Evolutionary conservation across 768 basidiomycete genomes (phyloP), one percentile per base, ranked within the genome.

Genomic region (Russula foetens): DNA sequence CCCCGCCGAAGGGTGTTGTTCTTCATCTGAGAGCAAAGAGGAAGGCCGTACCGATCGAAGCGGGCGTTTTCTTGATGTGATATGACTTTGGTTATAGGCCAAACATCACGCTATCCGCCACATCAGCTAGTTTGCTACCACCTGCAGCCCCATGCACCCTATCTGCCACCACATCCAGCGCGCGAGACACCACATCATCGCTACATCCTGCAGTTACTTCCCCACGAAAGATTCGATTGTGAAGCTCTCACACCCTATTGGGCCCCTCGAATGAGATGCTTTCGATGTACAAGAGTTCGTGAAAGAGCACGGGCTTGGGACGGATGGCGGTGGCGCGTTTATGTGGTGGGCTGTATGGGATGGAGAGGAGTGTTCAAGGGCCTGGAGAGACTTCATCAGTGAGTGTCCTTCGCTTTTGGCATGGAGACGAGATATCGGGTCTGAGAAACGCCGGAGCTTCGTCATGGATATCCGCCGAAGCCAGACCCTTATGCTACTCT

Each of bases 121-220:
- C 75, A 21, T 75, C 76, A 69, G 66, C 72, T 44, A 74, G 67
- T 57, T 69, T 65, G 14, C 75, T 75, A 48, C 71, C 83, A 53
- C 68, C 77, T 39, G 68, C 79, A 63, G 71, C 77, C n/a, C 1
- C 88, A 90, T 70, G 88, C 87, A 7, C 74, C 75, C 28, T 98
- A 95, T 72, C 76, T 95, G 64, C 90, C 96, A 5, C 97, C 95
- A 4, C 93, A 97, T 66, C 96, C 96, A 3, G 89, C 92, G 70
- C 81, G 81, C 39, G 93, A 94, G 52, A 88, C 93, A 12, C 83
- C 84, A 0, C 93, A 91, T 73, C 96, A 99, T 73, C 92, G 96
- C 63, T 97, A 96, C 71, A 81, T 84, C 9, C 66, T 87, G 46
- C 75, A 96, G 29, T 75, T 96, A 29, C 78, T 95, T 49, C 85